Evolutionary conservation across 2,329 filamentous ascomycete species (phyloP).

Genomic region (Apiospora kogelbergensis): DNA sequence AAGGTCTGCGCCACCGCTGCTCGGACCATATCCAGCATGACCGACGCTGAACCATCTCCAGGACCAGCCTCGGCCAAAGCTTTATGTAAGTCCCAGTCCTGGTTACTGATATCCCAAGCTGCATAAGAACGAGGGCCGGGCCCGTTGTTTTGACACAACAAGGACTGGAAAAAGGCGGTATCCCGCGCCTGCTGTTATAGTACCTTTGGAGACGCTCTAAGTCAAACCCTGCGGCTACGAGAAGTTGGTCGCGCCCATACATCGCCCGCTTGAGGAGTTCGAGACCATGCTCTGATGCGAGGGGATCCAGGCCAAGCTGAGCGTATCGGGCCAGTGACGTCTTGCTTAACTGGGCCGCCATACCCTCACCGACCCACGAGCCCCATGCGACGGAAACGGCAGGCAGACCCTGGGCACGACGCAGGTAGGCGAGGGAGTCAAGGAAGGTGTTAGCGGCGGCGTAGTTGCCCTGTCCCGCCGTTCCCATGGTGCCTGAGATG

Average conservation of each 20-base stretch:
- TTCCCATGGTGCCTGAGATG: constrained; percentile 15
- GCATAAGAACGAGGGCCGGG: too few species aligned
- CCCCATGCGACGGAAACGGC: constrained; percentile 17
- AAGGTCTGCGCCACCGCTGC: neutral
- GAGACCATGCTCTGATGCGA: constrained; percentile 11
- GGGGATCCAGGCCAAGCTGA: constrained; percentile 12
- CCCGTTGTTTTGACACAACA: too few species aligned
- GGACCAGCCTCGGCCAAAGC: too few species aligned
- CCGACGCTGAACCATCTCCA: too few species aligned
- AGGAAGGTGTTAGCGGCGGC: constrained; percentile 11
- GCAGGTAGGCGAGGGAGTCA: constrained; percentile 13
- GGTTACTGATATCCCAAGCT: too few species aligned
- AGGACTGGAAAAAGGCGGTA: constrained; percentile 6
- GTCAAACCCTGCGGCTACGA: constrained; percentile 16
- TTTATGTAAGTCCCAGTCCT: too few species aligned
- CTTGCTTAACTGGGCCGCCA: constrained; percentile 12
- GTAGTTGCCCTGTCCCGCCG: constrained; percentile 15
- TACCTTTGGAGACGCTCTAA: constrained; percentile 12
- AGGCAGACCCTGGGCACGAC: constrained; percentile 8
- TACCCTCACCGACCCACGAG: constrained; percentile 18
- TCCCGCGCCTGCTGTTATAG: constrained; percentile 13
- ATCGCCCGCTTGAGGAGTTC: constrained; percentile 14
- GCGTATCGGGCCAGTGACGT: constrained; percentile 12
- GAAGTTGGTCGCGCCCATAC: constrained; percentile 9
- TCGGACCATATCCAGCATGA: neutral